These are phyloP conservation scores for Fragosphaeria purpurea DNA, from an alignment of 2,329 filamentous ascomycete species.

Conservation along the genomic window DNA sequence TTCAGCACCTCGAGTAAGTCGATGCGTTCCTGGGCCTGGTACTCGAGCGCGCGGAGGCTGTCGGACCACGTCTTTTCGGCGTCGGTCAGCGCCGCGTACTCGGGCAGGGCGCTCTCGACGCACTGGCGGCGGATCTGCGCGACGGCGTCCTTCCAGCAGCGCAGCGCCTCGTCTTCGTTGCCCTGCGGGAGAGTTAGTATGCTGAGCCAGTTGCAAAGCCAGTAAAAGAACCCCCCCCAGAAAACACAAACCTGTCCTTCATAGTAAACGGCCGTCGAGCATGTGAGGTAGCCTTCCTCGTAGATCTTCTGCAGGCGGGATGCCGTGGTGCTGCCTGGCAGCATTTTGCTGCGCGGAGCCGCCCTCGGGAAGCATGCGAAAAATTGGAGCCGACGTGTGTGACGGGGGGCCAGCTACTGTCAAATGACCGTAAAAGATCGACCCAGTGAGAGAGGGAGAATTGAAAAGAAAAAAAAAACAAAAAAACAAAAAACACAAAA, in stretches of 20 bases:
- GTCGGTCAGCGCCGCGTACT: constrained; percentile 43
- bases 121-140: constrained; percentile 83
- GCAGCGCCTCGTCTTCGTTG: constrained; percentile 81
- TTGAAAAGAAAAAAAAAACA: too few relatives aligned
- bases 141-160: constrained; percentile 82
- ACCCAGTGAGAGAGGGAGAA: too few relatives aligned
- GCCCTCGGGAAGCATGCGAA: constrained; percentile 10
- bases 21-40: constrained; percentile 88
- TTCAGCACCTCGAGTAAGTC: constrained; percentile 76
- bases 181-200: constrained; percentile 44
- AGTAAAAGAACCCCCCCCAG: too few relatives aligned
- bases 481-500: too few relatives aligned
- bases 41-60: constrained; percentile 70
- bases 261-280: constrained; percentile 92
- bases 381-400: too few relatives aligned
- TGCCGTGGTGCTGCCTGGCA: constrained; percentile 40
- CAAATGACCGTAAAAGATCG: too few relatives aligned
- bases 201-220: too few relatives aligned
- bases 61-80: constrained; percentile 76
- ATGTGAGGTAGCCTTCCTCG: constrained; percentile 90
- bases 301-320: constrained; percentile 91
- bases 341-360: constrained; percentile 31
- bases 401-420: too few relatives aligned
- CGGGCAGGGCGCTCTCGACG: constrained; percentile 41
- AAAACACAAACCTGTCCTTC: constrained; percentile 62